A percentile compares a stretch with the other conserved stretches of the same genome.
phyloP scores from a whole-genome alignment of 1,139 yeast genomes.

The Geotrichum europaeum region DNA sequence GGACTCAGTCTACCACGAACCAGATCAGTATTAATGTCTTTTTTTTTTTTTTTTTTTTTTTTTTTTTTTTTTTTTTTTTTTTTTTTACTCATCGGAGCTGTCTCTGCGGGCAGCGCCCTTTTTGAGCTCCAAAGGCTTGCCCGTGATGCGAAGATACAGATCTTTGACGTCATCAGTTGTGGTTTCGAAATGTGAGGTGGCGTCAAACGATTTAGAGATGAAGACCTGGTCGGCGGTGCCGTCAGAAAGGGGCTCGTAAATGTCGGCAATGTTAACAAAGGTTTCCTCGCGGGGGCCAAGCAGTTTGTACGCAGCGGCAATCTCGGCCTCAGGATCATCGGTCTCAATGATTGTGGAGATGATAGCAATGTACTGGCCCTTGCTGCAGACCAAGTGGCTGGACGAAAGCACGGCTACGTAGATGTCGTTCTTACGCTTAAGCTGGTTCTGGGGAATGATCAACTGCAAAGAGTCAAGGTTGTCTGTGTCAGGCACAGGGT shows the following conservation, averaged over 20 bases:
- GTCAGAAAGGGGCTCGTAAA: conserved; percentile 80
- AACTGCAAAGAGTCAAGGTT: conserved; percentile 88
- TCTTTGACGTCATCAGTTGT: conserved; percentile 97
- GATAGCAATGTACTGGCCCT: conserved; percentile 86
- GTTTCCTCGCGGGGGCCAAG: conserved; percentile 74
- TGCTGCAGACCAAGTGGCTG: conserved; percentile 85
- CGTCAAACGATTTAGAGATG: conserved; percentile 84
- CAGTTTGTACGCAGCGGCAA: conserved; percentile 89
- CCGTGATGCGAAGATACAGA: conserved; percentile 82
- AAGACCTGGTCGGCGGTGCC: conserved; percentile 75
- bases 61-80: background rate
- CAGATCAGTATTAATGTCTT: background rate
- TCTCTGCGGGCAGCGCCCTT: conserved; percentile 50
- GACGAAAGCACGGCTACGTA: conserved; percentile 87
- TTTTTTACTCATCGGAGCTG: conserved; percentile 4
- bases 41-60: background rate
- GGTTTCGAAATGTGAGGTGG: conserved; percentile 90
- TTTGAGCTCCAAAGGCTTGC: conserved; percentile 83
- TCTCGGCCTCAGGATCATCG: conserved; percentile 83
- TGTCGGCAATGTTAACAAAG: conserved; percentile 94
- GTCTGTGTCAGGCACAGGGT: conserved; percentile 77
- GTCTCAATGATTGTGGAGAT: conserved; percentile 94
- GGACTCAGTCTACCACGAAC: too few species aligned
- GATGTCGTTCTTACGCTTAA: conserved; percentile 86
- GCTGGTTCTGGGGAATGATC: conserved; percentile 94